Percentiles rank a stretch among this genome's conserved stretches.
phyloP scores from a whole-genome alignment of 2,329 filamentous ascomycete genomes.

The Venturia effusa region DNA sequence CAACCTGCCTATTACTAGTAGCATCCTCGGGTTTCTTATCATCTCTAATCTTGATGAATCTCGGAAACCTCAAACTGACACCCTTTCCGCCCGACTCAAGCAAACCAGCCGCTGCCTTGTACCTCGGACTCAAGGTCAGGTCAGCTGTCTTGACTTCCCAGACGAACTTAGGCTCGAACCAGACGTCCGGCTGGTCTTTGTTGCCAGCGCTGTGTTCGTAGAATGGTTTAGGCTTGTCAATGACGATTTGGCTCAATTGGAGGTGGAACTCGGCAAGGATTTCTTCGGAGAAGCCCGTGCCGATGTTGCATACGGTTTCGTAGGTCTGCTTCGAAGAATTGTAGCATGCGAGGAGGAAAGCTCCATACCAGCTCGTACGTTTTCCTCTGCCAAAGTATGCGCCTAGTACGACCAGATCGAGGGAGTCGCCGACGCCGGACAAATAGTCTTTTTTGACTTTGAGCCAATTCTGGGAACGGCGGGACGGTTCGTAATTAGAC shows the following conservation, averaged over 20 bases:
- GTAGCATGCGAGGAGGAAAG: slow-evolving; percentile 91
- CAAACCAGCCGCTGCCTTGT: slow-evolving; percentile 81
- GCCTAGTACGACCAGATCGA: slow-evolving; percentile 90
- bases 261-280: slow-evolving; percentile 78
- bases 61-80: slow-evolving; percentile 79
- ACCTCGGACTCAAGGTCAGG: slow-evolving; percentile 81
- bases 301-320: slow-evolving; percentile 97
- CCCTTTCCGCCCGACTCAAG: slow-evolving; percentile 57
- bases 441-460: slow-evolving; percentile 99
- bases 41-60: slow-evolving; percentile 84
- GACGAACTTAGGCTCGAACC: slow-evolving; percentile 89
- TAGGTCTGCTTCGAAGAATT: slow-evolving; percentile 71
- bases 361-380: slow-evolving; percentile 88
- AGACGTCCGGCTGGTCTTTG: slow-evolving; percentile 94
- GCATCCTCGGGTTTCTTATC: slow-evolving; percentile 95
- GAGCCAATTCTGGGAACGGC: slow-evolving; percentile 94
- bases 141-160: slow-evolving; percentile 99
- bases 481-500: slow-evolving; percentile 91
- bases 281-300: slow-evolving; percentile 92
- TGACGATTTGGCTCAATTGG: slow-evolving; percentile 64
- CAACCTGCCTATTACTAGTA: slow-evolving; percentile 72
- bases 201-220: slow-evolving; percentile 75
- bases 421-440: slow-evolving; percentile 81
- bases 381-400: slow-evolving; percentile 94
- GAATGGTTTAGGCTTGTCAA: slow-evolving; percentile 87